Evolutionary conservation across 164 flowering plant species (phyloP).

Genomic region (Cinnamomum chago): DNA sequence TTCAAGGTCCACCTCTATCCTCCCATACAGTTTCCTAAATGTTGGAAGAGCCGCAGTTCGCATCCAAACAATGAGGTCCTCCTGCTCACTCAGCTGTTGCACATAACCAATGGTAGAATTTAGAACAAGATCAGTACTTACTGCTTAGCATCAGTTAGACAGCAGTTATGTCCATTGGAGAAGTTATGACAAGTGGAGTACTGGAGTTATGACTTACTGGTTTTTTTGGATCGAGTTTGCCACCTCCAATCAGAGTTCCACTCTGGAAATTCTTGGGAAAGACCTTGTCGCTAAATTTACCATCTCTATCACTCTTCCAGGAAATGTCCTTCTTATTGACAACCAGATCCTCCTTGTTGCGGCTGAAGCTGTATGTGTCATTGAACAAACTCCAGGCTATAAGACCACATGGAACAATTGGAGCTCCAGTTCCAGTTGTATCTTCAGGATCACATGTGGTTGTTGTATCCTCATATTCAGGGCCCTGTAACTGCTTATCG

Average conservation of each 20-base stretch:
- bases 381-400: conserved; percentile 95
- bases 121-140: not conserved
- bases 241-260: conserved; percentile 68
- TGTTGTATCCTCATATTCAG: conserved; percentile 19
- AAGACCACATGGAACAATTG: conserved; percentile 95
- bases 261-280: conserved; percentile 80
- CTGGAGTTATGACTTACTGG: conserved; percentile 50
- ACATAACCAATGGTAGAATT: conserved; percentile 9
- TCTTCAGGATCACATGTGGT: conserved; percentile 63
- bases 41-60: conserved; percentile 98
- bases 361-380: conserved; percentile 74
- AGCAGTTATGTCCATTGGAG: not conserved
- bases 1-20: conserved; percentile 74
- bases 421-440: conserved; percentile 12
- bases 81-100: conserved; percentile 75
- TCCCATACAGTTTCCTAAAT: conserved; percentile 92
- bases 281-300: conserved; percentile 77
- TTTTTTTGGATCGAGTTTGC: conserved; percentile 31
- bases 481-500: conserved; percentile 52
- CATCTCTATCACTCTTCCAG: conserved; percentile 91
- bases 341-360: conserved; percentile 24
- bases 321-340: conserved; percentile 77
- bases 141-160: not conserved
- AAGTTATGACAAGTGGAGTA: not conserved
- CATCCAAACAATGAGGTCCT: conserved; percentile 99